Evolutionary conservation across 129 eudicot species (phyloP).

Genomic region (Chrysanthemum lavandulifolium): DNA sequence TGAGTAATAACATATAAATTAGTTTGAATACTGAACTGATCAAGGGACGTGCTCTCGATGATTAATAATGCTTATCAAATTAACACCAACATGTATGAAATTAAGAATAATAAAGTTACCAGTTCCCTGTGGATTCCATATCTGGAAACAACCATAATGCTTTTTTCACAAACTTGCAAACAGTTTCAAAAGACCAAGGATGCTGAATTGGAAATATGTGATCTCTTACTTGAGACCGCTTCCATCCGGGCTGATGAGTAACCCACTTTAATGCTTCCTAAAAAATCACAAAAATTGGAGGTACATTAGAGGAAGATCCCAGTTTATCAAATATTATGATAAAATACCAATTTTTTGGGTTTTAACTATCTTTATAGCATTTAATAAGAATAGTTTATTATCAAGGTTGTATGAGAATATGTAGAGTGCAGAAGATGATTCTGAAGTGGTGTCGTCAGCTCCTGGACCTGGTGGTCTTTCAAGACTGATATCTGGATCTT

Average conservation of each 20-base stretch:
- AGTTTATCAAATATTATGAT: background rate
- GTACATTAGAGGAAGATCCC: background rate
- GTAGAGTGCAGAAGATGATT: too few species aligned
- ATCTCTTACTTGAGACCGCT: constrained; percentile 93
- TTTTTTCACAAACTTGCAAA: constrained; percentile 74
- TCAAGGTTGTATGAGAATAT: too few species aligned
- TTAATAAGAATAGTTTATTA: too few species aligned
- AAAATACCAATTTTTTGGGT: background rate
- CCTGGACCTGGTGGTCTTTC: too few species aligned
- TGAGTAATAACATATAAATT: too few species aligned
- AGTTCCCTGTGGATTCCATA: constrained; percentile 99
- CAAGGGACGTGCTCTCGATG: too few species aligned
- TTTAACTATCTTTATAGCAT: too few species aligned
- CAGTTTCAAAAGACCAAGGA: constrained; percentile 98
- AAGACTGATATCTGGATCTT: too few species aligned
- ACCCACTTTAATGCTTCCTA: constrained; percentile 97
- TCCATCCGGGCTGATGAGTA: constrained; percentile 96
- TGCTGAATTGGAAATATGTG: constrained; percentile 99
- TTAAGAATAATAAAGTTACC: constrained; percentile 40
- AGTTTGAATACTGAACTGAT: too few species aligned
- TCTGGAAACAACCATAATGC: constrained; percentile 97
- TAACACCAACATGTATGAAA: background rate
- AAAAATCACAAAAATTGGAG: constrained; percentile 9
- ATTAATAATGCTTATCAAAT: too few species aligned
- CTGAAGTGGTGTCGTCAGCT: too few species aligned